Conservation (phyloP, 768 basidiomycete genomes). For the Arthromyces matolae region DNA sequence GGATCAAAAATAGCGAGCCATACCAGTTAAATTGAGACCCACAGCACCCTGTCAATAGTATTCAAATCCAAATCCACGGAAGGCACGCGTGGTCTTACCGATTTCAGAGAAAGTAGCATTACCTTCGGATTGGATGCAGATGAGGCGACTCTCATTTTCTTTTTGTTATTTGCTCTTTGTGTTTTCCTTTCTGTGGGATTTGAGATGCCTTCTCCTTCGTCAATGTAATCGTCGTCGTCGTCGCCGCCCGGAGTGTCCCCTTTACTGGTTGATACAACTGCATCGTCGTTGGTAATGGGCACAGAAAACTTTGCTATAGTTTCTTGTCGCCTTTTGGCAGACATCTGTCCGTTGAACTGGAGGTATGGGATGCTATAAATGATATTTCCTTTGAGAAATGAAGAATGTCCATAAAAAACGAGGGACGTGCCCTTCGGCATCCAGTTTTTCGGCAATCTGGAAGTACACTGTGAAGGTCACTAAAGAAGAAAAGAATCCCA, state of each 20-base stretch:
- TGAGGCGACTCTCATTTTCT: slow-evolving; percentile 31
- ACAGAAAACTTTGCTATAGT: slow-evolving; percentile 70
- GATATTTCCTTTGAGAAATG: neutral
- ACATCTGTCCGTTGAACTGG: slow-evolving; percentile 84
- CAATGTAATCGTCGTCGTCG: slow-evolving; percentile 34
- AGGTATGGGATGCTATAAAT: slow-evolving; percentile 62
- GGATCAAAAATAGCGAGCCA: too few species aligned
- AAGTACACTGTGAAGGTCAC: neutral
- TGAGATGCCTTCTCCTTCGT: slow-evolving; percentile 21
- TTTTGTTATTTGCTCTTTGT: slow-evolving; percentile 28
- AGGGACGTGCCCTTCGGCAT: slow-evolving; percentile 53
- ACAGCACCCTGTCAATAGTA: slow-evolving; percentile 57
- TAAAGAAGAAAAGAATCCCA: neutral
- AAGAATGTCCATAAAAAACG: neutral
- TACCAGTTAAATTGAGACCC: slow-evolving; percentile 76
- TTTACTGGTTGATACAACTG: slow-evolving; percentile 1
- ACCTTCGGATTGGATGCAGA: slow-evolving; percentile 56
- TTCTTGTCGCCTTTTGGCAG: slow-evolving; percentile 75
- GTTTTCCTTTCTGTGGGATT: slow-evolving; percentile 13
- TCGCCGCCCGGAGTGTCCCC: too few species aligned
- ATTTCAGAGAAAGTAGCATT: slow-evolving; percentile 85
- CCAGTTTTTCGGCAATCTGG: slow-evolving; percentile 68
- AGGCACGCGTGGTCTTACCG: slow-evolving; percentile 28
- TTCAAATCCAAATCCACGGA: neutral
- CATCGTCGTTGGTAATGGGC: slow-evolving; percentile 42